Base-by-base conservation (phyloP, 352 stramenopile species). In the Phytophthora syringae region DNA sequence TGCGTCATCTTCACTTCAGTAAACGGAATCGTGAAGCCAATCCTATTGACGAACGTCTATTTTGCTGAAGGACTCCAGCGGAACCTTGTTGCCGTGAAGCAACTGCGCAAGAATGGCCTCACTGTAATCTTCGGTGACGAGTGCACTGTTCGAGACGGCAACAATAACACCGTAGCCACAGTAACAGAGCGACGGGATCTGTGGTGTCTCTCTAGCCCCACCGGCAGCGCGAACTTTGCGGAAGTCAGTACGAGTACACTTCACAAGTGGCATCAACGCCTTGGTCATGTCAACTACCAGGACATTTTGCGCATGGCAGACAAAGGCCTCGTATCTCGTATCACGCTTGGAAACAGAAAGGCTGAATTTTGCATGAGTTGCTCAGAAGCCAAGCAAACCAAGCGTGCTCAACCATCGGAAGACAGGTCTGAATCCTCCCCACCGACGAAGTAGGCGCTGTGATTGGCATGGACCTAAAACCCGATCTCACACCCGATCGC, bases 401-500 rank as follows among this genome's bases (percentile, higher is more conserved):
- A 24, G 0, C 58, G 59, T 21, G 0, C 2, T 6, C 36, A 42
- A 15, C 36, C 36, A 2, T 13, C 10, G 36, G 2, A 55, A 20
- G 51, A 64, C 12, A 64, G 47, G 0, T 64, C 61, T 0, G 53
- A 45, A 6, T 70, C 47, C 1, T 37, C 53, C 47, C 39, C 0
- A 70, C 61, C 5, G 61, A 70, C 16, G 37, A 64, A 30, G 7
- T 36, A 2, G 52, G 60, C 7, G 45, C 45, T 1, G 45, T 54
- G 6, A 54, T 64, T 11, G 53, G 27, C 15, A 55, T 59, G 28
- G 52, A 59, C 28, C n/a, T n/a, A n/a, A n/a, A n/a, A n/a, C n/a
- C n/a, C n/a, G n/a, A n/a, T n/a, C n/a, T n/a, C n/a, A n/a, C n/a
- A n/a, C n/a, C n/a, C n/a, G n/a, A n/a, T n/a, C n/a, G n/a, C n/a